Base-by-base conservation (phyloP, 768 basidiomycete species). In the Exsudoporus frostii region DNA sequence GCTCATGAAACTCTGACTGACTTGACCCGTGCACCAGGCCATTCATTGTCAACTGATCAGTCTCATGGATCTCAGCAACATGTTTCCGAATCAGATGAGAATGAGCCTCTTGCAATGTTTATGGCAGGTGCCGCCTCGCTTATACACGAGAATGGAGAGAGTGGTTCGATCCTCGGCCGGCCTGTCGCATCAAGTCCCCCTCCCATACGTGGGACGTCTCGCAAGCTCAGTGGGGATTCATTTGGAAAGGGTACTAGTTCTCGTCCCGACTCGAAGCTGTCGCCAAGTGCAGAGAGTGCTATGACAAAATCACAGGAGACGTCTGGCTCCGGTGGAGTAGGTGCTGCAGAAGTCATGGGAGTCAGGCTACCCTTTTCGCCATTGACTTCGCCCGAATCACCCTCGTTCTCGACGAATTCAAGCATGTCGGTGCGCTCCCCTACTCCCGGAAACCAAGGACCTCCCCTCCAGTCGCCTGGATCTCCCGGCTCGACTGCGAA, bases 221-320 rank as follows among this genome's bases (percentile, higher is more conserved):
- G 68, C 41, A 66, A 66, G 19, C 64, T 39, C 19, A 77, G 74
- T 50, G 62, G 59, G n/a, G 76, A 76, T 7, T 76, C 75, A 14
- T 58, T 61, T 27, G 63, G 57, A 9, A 65, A 41, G 13, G 55
- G 57, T 19, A 24, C 70, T 19, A 51, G 64, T 43, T 74, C 74
- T 19, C 69, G 73, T 10, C 70, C 74, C 14, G 75, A 74, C 43
- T 76, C 76, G n/a, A 75, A 72, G 51, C 57, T 72, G 37, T 67
- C 70, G 5, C 68, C 70, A 6, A 67, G 47, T 10, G 29, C 50
- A 36, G 70, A 70, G 20, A 66, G 50, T 47, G 17, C 30, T 14
- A 40, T 32, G 4, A 41, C 45, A 48, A 70, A 60, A 37, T 56
- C 59, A 44, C 59, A 57, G 13, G 69, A 70, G 45, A 48, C 25